Percentiles rank a stretch among this genome's conserved stretches.
phyloP scores from a whole-genome alignment of 768 basidiomycete species.

The Boletus edulis region DNA sequence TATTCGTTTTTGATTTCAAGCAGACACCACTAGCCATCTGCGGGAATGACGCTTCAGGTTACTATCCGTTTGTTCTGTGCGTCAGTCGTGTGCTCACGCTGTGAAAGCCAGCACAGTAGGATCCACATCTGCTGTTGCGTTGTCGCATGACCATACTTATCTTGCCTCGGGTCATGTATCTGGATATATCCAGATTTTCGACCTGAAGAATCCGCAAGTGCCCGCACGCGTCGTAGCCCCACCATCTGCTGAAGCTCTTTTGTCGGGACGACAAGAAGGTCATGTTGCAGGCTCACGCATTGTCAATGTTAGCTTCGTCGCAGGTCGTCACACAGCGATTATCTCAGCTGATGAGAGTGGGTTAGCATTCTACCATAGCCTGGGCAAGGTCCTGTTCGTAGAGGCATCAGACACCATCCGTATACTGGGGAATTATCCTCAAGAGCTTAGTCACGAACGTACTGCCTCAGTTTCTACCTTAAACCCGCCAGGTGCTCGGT shows the following conservation, averaged over 20 bases:
- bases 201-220: constrained; percentile 64
- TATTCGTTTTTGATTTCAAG: constrained; percentile 87
- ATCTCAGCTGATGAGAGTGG: constrained; percentile 89
- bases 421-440: constrained; percentile 88
- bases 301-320: constrained; percentile 81
- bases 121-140: constrained; percentile 81
- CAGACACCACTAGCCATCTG: constrained; percentile 81
- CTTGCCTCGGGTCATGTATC: constrained; percentile 83
- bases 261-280: constrained; percentile 81
- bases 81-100: constrained; percentile 19
- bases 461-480: constrained; percentile 12
- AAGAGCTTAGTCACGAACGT: constrained; percentile 29
- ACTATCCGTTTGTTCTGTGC: constrained; percentile 9
- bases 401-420: constrained; percentile 93
- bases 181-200: constrained; percentile 85
- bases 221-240: constrained; percentile 73
- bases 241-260: constrained; percentile 61
- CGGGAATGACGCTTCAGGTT: constrained; percentile 67
- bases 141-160: constrained; percentile 94
- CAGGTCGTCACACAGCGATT: constrained; percentile 88
- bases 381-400: constrained; percentile 92
- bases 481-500: constrained; percentile 22
- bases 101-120: constrained; percentile 59
- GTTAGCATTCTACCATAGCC: constrained; percentile 90
- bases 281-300: constrained; percentile 81